These are phyloP conservation scores for Onygenales sp. DNA, from an alignment of 2,329 filamentous ascomycete species.

Conservation along the genomic window DNA sequence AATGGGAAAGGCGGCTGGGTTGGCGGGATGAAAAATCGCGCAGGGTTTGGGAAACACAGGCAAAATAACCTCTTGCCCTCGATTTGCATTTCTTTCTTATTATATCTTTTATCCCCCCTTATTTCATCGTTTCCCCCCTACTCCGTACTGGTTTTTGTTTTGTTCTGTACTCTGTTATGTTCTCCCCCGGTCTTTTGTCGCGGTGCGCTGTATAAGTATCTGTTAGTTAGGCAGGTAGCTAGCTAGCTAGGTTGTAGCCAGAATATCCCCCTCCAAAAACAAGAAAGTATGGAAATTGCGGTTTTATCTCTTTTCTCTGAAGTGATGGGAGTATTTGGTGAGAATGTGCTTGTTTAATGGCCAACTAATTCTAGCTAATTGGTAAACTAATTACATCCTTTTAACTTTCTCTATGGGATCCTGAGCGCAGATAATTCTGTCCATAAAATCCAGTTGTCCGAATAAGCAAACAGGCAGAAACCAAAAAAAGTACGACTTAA, in stretches of 20 bases:
- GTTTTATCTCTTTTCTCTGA: neutral
- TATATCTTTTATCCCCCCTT: neutral
- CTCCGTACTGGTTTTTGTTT: neutral
- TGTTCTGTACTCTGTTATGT: neutral
- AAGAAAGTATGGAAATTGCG: neutral
- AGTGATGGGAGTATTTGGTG: no score
- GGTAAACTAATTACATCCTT: no score
- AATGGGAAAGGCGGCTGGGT: constrained; percentile 30
- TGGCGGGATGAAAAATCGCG: constrained; percentile 21
- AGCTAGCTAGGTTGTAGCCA: neutral
- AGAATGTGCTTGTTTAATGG: no score
- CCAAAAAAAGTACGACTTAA: no score
- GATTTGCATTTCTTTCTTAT: neutral
- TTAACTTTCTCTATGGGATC: no score
- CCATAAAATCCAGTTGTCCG: no score
- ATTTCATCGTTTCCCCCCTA: neutral
- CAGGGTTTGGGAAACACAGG: neutral
- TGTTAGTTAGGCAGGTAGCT: neutral
- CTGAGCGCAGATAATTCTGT: no score
- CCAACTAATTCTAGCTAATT: no score
- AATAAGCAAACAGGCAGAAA: no score
- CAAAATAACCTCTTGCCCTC: neutral
- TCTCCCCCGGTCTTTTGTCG: neutral
- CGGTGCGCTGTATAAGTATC: constrained; percentile 1
- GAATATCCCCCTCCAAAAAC: neutral